These are phyloP conservation scores for Nakaseomyces uthaithaninus DNA, from an alignment of 1,139 yeast genomes.

Conservation along the genomic window DNA sequence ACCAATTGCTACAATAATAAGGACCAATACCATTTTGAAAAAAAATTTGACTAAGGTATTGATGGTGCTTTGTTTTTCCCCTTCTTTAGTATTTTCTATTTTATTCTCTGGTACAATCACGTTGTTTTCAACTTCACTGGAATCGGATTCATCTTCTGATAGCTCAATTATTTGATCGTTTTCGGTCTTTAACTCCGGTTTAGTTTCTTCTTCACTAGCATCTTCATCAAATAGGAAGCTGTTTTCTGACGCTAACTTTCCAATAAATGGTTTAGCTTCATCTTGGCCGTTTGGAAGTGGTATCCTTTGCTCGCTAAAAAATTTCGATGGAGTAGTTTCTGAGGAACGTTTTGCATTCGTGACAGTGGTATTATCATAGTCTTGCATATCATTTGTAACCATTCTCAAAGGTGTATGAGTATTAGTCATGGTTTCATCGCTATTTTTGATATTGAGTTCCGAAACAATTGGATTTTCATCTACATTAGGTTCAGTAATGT, in stretches of 20 bases:
- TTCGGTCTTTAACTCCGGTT: slow-evolving; percentile 1
- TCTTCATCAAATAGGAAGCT: slow-evolving; percentile 7
- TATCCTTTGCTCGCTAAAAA: not conserved
- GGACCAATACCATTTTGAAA: slow-evolving; percentile 13
- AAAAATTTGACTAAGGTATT: slow-evolving; percentile 11
- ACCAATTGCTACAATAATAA: slow-evolving; percentile 19
- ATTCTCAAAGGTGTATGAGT: not conserved
- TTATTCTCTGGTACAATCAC: not conserved
- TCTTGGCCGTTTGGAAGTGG: not conserved
- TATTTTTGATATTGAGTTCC: not conserved
- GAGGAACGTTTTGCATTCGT: too few species aligned
- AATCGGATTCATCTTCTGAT: slow-evolving; percentile 5
- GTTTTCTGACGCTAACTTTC: slow-evolving; percentile 1
- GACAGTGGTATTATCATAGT: too few species aligned
- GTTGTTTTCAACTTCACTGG: slow-evolving; percentile 6
- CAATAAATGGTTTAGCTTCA: not conserved
- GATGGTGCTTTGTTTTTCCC: slow-evolving; percentile 1
- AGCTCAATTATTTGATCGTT: slow-evolving; percentile 2
- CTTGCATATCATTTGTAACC: too few species aligned
- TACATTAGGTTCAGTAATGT: not conserved
- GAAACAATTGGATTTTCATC: not conserved
- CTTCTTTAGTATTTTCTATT: not conserved
- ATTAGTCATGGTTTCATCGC: not conserved
- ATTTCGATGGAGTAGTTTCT: not conserved
- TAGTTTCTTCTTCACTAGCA: slow-evolving; percentile 7